phyloP scores from a whole-genome alignment of 2,329 filamentous ascomycete genomes.

The Zymoseptoria crescenta region DNA sequence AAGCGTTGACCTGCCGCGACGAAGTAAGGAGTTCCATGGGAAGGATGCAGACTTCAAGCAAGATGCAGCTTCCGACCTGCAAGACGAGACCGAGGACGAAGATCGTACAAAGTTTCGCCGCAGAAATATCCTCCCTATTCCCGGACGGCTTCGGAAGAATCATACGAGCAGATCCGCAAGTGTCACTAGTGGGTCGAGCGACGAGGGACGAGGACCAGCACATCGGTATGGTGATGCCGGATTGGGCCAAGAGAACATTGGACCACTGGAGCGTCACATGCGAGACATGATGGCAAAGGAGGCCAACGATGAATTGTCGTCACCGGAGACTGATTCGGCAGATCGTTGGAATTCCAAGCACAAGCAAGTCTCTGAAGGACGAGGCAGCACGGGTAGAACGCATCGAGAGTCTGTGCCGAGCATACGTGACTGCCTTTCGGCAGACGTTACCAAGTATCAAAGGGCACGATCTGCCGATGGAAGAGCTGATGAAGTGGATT shows the following conservation, averaged over 20 bases:
- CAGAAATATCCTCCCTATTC: constrained; percentile 14
- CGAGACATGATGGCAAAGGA: constrained; percentile 37
- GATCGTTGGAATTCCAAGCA: constrained; percentile 32
- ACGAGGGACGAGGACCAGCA: constrained; percentile 32
- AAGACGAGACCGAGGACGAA: constrained; percentile 13
- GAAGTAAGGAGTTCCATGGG: constrained; percentile 14
- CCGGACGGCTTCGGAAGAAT: constrained; percentile 17
- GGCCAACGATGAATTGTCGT: constrained; percentile 29
- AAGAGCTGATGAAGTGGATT: constrained; percentile 9
- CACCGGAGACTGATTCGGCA: constrained; percentile 34
- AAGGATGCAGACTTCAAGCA: constrained; percentile 2
- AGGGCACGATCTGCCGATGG: constrained; percentile 19
- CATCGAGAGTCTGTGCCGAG: constrained; percentile 5
- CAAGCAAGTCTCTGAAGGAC: constrained; percentile 16
- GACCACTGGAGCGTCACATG: constrained; percentile 41
- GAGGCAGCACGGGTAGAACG: constrained; percentile 4
- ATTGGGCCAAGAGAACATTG: constrained; percentile 36
- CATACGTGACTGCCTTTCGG: constrained; percentile 15
- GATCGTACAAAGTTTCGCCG: constrained; percentile 3
- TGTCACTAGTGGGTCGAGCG: constrained; percentile 23
- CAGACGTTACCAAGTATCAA: constrained; percentile 11
- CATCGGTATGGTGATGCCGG: constrained; percentile 38
- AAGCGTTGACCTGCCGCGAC: constrained; percentile 18
- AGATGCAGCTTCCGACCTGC: constrained; percentile 6
- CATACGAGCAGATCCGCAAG: constrained; percentile 21